Conservation (phyloP, 2,329 filamentous ascomycete species). For the Epichloe festucae region DNA sequence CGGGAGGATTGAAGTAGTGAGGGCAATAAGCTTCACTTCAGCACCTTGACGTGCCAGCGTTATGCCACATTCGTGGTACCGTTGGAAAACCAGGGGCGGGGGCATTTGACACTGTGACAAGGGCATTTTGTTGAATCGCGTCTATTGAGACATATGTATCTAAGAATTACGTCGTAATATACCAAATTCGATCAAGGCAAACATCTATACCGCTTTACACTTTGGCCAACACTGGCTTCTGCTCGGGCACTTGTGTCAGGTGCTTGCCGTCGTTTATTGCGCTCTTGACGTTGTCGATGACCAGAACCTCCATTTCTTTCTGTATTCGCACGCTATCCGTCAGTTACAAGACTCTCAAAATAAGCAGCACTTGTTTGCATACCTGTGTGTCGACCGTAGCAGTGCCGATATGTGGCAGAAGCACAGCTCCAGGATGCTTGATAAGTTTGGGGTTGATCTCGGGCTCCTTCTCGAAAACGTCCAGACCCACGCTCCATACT, state of each 20-base stretch:
- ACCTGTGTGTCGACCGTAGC: constrained; percentile 39
- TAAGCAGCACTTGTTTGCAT: background rate
- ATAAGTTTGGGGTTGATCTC: constrained; percentile 47
- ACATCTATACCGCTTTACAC: background rate
- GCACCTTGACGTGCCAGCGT: no score
- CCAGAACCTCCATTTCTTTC: constrained; percentile 16
- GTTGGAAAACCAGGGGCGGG: background rate
- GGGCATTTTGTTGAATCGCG: background rate
- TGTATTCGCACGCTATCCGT: background rate
- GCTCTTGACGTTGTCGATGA: constrained; percentile 22
- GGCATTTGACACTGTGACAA: background rate
- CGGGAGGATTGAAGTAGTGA: constrained; percentile 3
- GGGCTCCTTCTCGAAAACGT: constrained; percentile 47
- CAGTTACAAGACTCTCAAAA: no score
- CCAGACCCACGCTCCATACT: constrained; percentile 39
- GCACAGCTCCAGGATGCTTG: constrained; percentile 43
- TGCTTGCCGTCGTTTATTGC: constrained; percentile 9
- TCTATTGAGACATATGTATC: background rate
- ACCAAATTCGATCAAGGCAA: no score
- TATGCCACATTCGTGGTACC: background rate
- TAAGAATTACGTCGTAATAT: background rate
- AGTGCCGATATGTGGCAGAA: constrained; percentile 57
- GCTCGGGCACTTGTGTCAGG: constrained; percentile 8
- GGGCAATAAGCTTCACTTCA: background rate
- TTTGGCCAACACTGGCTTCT: constrained; percentile 1